A percentile compares a stretch with the other conserved stretches of the same genome.
These are phyloP conservation scores for Penicillium freii DNA, from an alignment of 2,329 filamentous ascomycete species.

Conservation along the genomic window DNA sequence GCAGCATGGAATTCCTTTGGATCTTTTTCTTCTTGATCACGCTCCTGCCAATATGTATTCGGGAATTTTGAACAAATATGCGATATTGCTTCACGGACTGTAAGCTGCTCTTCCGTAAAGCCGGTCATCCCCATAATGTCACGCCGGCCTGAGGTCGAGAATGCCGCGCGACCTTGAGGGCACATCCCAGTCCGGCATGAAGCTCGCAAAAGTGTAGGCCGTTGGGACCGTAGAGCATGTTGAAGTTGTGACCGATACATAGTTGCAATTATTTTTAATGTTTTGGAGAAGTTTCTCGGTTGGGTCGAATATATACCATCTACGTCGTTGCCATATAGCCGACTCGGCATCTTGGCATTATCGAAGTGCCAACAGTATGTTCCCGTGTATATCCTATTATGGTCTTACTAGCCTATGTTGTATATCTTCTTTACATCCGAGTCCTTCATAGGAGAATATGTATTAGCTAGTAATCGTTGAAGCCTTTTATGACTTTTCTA, in stretches of 20 bases:
- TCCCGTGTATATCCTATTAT: too few relatives aligned
- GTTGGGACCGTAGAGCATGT: conserved; percentile 11
- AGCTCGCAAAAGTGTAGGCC: background rate
- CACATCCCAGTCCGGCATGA: background rate
- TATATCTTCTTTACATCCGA: too few relatives aligned
- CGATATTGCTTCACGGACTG: conserved; percentile 67
- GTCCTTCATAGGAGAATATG: too few relatives aligned
- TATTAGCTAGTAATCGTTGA: too few relatives aligned
- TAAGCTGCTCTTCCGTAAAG: conserved; percentile 71
- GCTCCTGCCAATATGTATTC: conserved; percentile 71
- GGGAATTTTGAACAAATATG: conserved; percentile 70
- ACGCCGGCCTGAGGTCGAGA: conserved; percentile 34
- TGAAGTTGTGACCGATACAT: conserved; percentile 19
- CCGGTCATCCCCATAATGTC: conserved; percentile 68
- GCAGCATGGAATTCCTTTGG: conserved; percentile 74
- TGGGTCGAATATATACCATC: conserved; percentile 1
- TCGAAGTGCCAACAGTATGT: too few relatives aligned
- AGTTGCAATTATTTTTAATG: background rate
- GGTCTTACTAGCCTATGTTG: too few relatives aligned
- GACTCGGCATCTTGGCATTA: conserved; percentile 25
- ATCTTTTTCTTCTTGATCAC: conserved; percentile 67
- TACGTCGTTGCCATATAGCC: conserved; percentile 9
- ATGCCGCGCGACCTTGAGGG: conserved; percentile 15
- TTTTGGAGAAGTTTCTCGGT: background rate
- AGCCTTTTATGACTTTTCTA: too few relatives aligned